phyloP scores from a whole-genome alignment of 768 basidiomycete species.

The Strobilomyces dryophilus region DNA sequence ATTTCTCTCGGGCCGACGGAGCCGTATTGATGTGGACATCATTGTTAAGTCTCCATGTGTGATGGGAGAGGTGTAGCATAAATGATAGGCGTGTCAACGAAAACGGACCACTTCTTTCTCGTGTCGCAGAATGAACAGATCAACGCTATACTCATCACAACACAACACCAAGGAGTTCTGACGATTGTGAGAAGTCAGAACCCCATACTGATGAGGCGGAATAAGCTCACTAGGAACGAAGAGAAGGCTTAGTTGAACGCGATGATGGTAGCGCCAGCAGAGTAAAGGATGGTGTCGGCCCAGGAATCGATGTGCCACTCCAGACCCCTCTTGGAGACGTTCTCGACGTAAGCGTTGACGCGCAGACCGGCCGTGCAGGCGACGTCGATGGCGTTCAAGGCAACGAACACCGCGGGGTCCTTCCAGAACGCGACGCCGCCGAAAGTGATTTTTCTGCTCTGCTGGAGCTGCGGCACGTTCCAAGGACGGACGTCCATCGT shows the following conservation, averaged over 20 bases:
- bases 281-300: background rate
- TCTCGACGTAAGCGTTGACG: constrained; percentile 10
- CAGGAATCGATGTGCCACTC: constrained; percentile 16
- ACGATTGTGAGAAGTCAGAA: no score
- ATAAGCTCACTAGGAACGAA: background rate
- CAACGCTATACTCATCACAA: no score
- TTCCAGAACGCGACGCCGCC: background rate
- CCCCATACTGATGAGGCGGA: background rate
- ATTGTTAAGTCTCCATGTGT: no score
- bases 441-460: constrained; percentile 7
- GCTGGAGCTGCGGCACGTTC: background rate
- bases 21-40: no score
- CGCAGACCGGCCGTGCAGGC: constrained; percentile 9
- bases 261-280: constrained; percentile 2
- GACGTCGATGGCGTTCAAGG: constrained; percentile 14
- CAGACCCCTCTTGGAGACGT: background rate
- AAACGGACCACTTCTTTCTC: no score
- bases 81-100: no score
- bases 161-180: no score
- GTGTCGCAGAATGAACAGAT: no score
- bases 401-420: constrained; percentile 19
- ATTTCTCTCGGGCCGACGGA: no score
- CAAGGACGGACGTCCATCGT: constrained; percentile 2
- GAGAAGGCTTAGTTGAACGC: background rate
- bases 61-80: no score